Conservation (phyloP, 208 protist genomes). For the Leishmania tropica region DNA sequence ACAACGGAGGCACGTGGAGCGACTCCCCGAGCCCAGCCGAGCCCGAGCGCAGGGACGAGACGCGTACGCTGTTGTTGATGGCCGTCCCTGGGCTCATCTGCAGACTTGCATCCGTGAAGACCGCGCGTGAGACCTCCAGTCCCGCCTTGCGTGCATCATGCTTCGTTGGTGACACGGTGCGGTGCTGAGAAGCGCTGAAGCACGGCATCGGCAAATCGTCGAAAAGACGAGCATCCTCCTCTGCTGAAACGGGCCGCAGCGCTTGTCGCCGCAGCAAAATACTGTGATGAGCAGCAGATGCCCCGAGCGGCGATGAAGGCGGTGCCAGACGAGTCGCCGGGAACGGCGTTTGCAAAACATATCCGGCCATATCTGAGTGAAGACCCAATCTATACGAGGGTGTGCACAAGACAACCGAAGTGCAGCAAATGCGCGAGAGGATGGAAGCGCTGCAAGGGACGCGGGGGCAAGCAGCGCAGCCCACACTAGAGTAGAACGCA, state of each 20-base stretch:
- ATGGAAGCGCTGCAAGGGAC: too few relatives aligned
- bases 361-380: neutral
- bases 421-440: neutral
- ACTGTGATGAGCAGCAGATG: neutral
- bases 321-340: neutral
- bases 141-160: neutral
- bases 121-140: constrained; percentile 8
- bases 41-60: neutral
- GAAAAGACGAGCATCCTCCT: constrained; percentile 13
- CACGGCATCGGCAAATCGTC: constrained; percentile 11
- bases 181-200: constrained; percentile 12
- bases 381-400: neutral
- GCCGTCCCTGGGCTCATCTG: neutral
- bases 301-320: neutral
- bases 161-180: constrained; percentile 14
- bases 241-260: constrained; percentile 5
- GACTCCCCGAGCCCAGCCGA: neutral
- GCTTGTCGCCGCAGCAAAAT: constrained; percentile 7
- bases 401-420: neutral
- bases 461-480: neutral
- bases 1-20: constrained; percentile 15
- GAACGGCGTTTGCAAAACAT: neutral
- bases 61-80: neutral
- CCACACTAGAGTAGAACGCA: neutral
- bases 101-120: neutral